Evolutionary conservation across 2,329 filamentous ascomycete genomes (phyloP).

Genomic region (Cercospora sp.): DNA sequence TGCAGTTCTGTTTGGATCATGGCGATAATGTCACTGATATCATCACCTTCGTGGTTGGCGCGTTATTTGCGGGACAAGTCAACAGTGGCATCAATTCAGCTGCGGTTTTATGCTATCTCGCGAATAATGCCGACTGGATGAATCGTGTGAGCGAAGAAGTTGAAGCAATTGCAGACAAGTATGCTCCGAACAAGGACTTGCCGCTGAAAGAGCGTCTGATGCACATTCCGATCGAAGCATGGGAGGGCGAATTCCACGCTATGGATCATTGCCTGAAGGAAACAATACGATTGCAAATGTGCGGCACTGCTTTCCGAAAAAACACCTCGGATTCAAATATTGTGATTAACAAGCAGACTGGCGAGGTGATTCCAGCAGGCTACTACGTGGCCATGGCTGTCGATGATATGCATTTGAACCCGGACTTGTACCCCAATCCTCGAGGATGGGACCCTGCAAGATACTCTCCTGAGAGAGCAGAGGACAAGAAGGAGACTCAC

Average conservation of each 20-base stretch:
- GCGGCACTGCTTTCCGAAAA: slow-evolving; percentile 54
- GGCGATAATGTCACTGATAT: slow-evolving; percentile 45
- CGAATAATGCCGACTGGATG: slow-evolving; percentile 50
- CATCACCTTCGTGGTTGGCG: slow-evolving; percentile 53
- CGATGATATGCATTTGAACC: slow-evolving; percentile 53
- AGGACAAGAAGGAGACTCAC: slow-evolving; percentile 48
- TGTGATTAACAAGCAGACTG: slow-evolving; percentile 42
- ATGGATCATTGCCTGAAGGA: slow-evolving; percentile 57
- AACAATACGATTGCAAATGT: slow-evolving; percentile 53
- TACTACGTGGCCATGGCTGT: slow-evolving; percentile 50
- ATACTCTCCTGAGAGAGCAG: slow-evolving; percentile 50
- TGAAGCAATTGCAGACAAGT: slow-evolving; percentile 45
- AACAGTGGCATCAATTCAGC: slow-evolving; percentile 59
- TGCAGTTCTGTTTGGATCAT: slow-evolving; percentile 57
- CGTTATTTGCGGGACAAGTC: slow-evolving; percentile 58
- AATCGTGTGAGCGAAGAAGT: slow-evolving; percentile 51
- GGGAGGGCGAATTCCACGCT: slow-evolving; percentile 57
- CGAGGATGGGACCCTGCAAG: slow-evolving; percentile 53
- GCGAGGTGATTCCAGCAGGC: slow-evolving; percentile 53
- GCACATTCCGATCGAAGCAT: slow-evolving; percentile 52
- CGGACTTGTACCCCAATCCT: slow-evolving; percentile 52
- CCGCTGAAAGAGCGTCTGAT: slow-evolving; percentile 44
- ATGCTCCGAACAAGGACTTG: slow-evolving; percentile 40
- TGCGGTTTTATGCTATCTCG: slow-evolving; percentile 55
- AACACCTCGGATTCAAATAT: slow-evolving; percentile 52